Percentiles rank a stretch among this genome's conserved stretches.
These are phyloP conservation scores for Termitomyces sp. DNA, from an alignment of 768 basidiomycete species.

Conservation along the genomic window DNA sequence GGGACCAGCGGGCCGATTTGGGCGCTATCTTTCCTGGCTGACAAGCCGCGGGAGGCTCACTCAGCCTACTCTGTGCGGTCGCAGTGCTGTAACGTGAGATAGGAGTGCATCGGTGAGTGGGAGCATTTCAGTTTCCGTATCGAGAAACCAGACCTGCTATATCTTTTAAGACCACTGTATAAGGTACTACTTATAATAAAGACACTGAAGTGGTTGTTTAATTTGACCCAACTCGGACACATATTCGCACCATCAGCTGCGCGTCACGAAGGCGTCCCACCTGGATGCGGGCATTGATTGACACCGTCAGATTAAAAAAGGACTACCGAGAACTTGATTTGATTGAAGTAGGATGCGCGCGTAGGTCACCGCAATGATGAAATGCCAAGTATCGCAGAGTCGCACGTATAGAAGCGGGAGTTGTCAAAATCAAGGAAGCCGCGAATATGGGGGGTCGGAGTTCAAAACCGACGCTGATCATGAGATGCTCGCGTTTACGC, in stretches of 20 bases:
- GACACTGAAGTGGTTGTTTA: neutral
- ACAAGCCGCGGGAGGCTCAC: too few relatives aligned
- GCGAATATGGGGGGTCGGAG: neutral
- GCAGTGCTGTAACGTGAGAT: too few relatives aligned
- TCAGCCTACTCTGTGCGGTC: too few relatives aligned
- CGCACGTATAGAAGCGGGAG: neutral
- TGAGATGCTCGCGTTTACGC: neutral
- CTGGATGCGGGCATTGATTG: neutral
- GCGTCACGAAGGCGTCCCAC: neutral
- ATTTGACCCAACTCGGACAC: neutral
- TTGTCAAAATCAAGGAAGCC: neutral
- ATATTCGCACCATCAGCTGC: neutral
- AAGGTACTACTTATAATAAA: neutral
- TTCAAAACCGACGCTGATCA: neutral
- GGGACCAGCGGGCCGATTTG: too few relatives aligned
- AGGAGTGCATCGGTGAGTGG: too few relatives aligned
- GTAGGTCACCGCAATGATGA: neutral
- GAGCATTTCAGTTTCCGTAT: too few relatives aligned
- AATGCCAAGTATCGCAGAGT: too few relatives aligned
- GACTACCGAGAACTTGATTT: neutral
- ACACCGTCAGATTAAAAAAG: neutral
- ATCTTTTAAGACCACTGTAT: too few relatives aligned
- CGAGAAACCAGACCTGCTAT: too few relatives aligned
- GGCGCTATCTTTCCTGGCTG: too few relatives aligned
- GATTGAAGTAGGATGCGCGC: neutral